Conservation (phyloP, 2,329 filamentous ascomycete species). For the Nigrospora osmanthi region DNA sequence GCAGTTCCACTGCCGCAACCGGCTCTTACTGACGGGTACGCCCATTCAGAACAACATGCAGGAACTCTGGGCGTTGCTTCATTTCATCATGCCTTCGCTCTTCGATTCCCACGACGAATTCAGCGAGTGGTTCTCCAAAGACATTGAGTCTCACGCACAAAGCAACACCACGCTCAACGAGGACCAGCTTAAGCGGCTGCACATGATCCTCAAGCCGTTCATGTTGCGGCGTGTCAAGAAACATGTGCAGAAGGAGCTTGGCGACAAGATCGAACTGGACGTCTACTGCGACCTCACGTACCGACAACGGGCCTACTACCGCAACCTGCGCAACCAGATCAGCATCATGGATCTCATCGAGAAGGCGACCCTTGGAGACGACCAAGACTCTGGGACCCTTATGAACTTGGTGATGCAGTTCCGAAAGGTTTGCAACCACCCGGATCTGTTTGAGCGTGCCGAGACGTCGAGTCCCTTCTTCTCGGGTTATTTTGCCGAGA, state of each 20-base stretch:
- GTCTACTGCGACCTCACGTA: slow-evolving; percentile 97
- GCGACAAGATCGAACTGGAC: slow-evolving; percentile 96
- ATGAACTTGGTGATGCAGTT: slow-evolving; percentile 99
- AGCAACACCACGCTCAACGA: slow-evolving; percentile 99
- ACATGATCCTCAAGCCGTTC: slow-evolving; percentile 99
- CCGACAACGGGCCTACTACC: slow-evolving; percentile 88
- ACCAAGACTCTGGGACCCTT: slow-evolving; percentile 87
- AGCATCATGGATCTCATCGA: slow-evolving; percentile 98
- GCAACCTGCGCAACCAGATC: slow-evolving; percentile 89
- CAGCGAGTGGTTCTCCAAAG: slow-evolving; percentile 90
- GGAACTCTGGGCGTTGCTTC: slow-evolving; percentile 91
- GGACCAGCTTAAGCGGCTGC: slow-evolving; percentile 89
- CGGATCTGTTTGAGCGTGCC: slow-evolving; percentile 90
- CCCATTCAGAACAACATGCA: slow-evolving; percentile 99
- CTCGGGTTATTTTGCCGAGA: slow-evolving; percentile 84
- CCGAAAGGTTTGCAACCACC: slow-evolving; percentile 98
- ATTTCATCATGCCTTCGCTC: slow-evolving; percentile 99
- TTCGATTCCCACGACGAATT: slow-evolving; percentile 94
- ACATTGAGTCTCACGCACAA: slow-evolving; percentile 96
- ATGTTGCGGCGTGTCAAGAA: slow-evolving; percentile 99
- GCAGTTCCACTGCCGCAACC: slow-evolving; percentile 90
- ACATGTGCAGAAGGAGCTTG: slow-evolving; percentile 96
- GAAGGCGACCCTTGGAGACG: slow-evolving; percentile 89
- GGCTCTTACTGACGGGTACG: slow-evolving; percentile 87
- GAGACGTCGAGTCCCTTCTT: slow-evolving; percentile 84